These are phyloP conservation scores for Aspergillus panamensis DNA, from an alignment of 495 filamentous ascomycete species.

Conservation along the genomic window DNA sequence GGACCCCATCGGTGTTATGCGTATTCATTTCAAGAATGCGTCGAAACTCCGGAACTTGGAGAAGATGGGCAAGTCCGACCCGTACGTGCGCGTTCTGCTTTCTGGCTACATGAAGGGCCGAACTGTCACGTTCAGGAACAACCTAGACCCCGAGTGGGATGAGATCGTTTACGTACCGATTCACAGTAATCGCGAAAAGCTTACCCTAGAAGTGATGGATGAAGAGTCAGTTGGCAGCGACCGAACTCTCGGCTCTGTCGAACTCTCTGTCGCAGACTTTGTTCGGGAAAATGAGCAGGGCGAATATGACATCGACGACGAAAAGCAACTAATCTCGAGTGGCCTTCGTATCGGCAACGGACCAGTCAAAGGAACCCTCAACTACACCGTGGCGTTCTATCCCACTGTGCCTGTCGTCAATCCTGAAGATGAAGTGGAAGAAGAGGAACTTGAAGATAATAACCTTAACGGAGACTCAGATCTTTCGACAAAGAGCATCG, in stretches of 20 bases:
- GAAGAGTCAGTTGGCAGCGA: constrained; percentile 85
- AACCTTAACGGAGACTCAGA: constrained; percentile 34
- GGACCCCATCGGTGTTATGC: constrained; percentile 89
- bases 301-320: constrained; percentile 76
- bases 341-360: constrained; percentile 64
- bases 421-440: constrained; percentile 82
- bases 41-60: constrained; percentile 86
- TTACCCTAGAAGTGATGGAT: constrained; percentile 94
- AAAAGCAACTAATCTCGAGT: constrained; percentile 60
- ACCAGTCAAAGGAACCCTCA: constrained; percentile 71
- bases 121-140: constrained; percentile 94
- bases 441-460: constrained; percentile 49
- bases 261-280: constrained; percentile 74
- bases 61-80: constrained; percentile 93
- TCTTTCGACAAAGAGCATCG: constrained; percentile 37
- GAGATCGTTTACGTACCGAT: constrained; percentile 93
- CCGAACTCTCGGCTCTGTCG: constrained; percentile 73
- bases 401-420: constrained; percentile 83
- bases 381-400: constrained; percentile 86
- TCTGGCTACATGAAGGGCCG: constrained; percentile 85
- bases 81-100: constrained; percentile 83
- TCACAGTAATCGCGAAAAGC: constrained; percentile 77
- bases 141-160: constrained; percentile 93
- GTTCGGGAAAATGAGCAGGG: constrained; percentile 72
- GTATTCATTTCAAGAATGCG: constrained; percentile 85